Evolutionary conservation across 306 rosid genomes (phyloP), one percentile per base, ranked within the genome.

Genomic region (Myrica gale): DNA sequence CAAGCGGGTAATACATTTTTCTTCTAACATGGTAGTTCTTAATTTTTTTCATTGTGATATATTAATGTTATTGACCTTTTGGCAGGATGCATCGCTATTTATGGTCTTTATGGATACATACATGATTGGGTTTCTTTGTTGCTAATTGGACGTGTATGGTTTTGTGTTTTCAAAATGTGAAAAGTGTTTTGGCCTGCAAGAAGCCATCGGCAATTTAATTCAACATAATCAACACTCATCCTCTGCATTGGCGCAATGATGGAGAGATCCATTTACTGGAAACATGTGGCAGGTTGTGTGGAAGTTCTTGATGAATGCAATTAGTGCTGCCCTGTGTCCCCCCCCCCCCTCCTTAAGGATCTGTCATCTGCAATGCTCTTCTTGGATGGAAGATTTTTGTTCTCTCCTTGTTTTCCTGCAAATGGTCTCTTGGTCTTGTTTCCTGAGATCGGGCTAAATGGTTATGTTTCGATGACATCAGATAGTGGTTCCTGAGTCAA

Each of bases 41-140:
- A 76, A 48, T 71, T 56, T 77, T 77, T 58, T 82, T 62, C 78
- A 76, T 67, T 75, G 86, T 74, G 88, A 83, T 84, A 68, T 82
- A 90, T 87, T 96, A 83, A 92, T 92, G 68, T 78, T 71, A 72
- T 88, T 85, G 87, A 90, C 91, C 87, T 96, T 92, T 88, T 96
- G 97, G 97, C 98, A 96, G 99, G 98, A 87, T 82, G 79, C 82
- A 80, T 87, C 86, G 92, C 89, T 85, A 83, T 79, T 73, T 91
- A 82, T 90, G 97, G 82, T 89, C 92, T 76, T 92, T 85, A 87
- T 89, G 90, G 95, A 83, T 87, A 77, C 95, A 83, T 87, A 77
- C 95, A 75, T 86, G 89, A 77, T 87, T 89, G 93, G 90, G 85
- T 89, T 89, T 84, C 89, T 88, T 88, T 90, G 87, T 90, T 90